phyloP scores from a whole-genome alignment of 768 basidiomycete species.

The Trametes punicea region DNA sequence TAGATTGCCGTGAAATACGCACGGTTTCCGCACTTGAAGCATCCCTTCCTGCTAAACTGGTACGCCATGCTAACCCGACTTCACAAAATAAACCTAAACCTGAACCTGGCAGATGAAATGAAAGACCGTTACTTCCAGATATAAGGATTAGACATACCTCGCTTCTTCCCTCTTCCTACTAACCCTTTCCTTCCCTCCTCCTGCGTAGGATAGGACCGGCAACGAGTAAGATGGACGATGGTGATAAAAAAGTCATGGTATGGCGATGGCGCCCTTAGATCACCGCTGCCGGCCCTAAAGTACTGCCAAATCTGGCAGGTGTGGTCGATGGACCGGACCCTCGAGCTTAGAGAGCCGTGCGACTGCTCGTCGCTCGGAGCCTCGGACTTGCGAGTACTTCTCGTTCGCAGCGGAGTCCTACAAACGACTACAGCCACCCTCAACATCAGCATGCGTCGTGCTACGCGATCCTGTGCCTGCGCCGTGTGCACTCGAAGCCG shows the following conservation, averaged over 20 bases:
- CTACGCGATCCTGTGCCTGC: too few species aligned
- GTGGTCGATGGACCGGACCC: neutral
- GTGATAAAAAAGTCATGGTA: constrained; percentile 23
- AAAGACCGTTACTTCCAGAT: neutral
- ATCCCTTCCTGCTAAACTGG: constrained; percentile 83
- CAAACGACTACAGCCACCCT: too few species aligned
- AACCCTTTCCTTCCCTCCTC: constrained; percentile 61
- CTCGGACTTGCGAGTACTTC: too few species aligned
- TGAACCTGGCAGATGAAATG: constrained; percentile 19
- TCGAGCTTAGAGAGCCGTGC: too few species aligned
- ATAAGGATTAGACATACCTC: constrained; percentile 42
- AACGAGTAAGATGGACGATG: constrained; percentile 32
- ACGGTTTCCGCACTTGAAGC: constrained; percentile 94
- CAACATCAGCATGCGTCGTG: too few species aligned
- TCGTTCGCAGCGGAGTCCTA: too few species aligned
- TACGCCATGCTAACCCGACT: constrained; percentile 67
- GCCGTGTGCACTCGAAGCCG: too few species aligned
- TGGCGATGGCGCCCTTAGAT: constrained; percentile 13
- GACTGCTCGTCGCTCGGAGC: too few species aligned
- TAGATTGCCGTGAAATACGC: constrained; percentile 33
- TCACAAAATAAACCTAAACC: constrained; percentile 31
- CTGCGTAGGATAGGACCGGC: constrained; percentile 51
- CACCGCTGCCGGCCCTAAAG: constrained; percentile 9
- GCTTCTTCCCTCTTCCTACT: constrained; percentile 73
- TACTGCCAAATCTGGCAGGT: neutral